Evolutionary conservation across 2,329 filamentous ascomycete species (phyloP).

Genomic region (Mollisiaceae sp.): DNA sequence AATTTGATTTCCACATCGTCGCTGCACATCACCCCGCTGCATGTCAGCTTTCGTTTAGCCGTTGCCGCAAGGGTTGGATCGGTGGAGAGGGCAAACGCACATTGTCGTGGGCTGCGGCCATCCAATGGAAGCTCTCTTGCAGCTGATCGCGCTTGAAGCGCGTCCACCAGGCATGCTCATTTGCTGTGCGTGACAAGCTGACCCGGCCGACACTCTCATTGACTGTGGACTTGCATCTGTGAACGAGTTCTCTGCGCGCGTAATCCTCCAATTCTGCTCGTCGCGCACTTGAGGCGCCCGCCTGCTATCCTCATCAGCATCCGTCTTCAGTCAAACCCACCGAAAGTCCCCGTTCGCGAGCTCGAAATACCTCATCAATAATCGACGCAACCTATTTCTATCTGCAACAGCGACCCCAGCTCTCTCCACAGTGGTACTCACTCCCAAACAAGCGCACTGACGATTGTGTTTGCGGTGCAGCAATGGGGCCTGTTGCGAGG

Average conservation of each 20-base stretch:
- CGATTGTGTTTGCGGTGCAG: too few species aligned
- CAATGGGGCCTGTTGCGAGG: neutral
- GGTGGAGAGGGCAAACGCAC: conserved; percentile 13
- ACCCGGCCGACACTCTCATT: neutral
- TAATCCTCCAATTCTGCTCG: conserved; percentile 4
- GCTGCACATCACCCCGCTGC: conserved; percentile 11
- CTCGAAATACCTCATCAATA: neutral
- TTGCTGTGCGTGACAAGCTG: conserved; percentile 16
- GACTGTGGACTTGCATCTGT: neutral
- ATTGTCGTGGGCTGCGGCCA: conserved; percentile 24
- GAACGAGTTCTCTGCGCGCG: conserved; percentile 1
- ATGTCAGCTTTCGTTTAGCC: conserved; percentile 14
- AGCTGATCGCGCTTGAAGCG: conserved; percentile 26
- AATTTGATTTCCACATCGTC: neutral
- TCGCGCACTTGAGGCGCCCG: neutral
- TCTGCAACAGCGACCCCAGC: conserved; percentile 6
- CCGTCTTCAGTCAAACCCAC: conserved; percentile 4
- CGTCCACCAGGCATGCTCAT: conserved; percentile 15
- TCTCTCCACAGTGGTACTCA: neutral
- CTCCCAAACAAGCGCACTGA: neutral
- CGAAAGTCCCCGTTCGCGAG: conserved; percentile 2
- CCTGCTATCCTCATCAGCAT: conserved; percentile 5
- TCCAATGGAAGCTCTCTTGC: conserved; percentile 22
- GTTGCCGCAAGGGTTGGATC: conserved; percentile 10
- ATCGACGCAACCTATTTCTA: conserved; percentile 19